These are phyloP conservation scores for Rubroboletus pulcherrimus DNA, from an alignment of 768 basidiomycete species.

Conservation along the genomic window DNA sequence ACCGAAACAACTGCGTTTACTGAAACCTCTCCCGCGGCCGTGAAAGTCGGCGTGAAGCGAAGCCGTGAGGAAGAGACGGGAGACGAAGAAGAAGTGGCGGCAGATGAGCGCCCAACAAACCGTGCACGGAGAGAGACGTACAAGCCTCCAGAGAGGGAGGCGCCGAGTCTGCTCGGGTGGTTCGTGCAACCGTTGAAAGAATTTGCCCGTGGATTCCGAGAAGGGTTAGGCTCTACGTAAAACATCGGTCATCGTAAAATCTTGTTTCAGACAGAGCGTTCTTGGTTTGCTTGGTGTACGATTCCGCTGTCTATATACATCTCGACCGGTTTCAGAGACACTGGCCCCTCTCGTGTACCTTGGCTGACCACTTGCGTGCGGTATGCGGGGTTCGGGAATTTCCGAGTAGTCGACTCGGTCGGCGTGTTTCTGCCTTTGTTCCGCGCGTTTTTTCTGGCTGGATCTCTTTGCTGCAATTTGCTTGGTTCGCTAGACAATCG, in stretches of 20 bases:
- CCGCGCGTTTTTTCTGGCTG: slow-evolving; percentile 17
- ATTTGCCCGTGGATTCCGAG: slow-evolving; percentile 65
- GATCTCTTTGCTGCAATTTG: slow-evolving; percentile 3
- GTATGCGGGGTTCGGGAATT: slow-evolving; percentile 26
- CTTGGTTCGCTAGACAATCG: slow-evolving; percentile 4
- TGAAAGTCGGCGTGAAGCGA: slow-evolving; percentile 43
- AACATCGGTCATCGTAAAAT: neutral
- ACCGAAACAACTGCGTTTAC: slow-evolving; percentile 39
- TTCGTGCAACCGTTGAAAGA: slow-evolving; percentile 59
- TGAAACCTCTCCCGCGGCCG: slow-evolving; percentile 16
- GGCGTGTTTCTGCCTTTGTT: slow-evolving; percentile 11
- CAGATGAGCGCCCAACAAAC: slow-evolving; percentile 43
- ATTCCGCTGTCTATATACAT: slow-evolving; percentile 5
- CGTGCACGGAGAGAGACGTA: slow-evolving; percentile 52
- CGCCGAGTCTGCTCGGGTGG: slow-evolving; percentile 53
- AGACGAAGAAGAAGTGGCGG: slow-evolving; percentile 28
- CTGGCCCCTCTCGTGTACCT: neutral
- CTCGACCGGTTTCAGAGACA: neutral
- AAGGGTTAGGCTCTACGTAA: slow-evolving; percentile 42
- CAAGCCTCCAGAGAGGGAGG: slow-evolving; percentile 40
- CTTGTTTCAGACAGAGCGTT: slow-evolving; percentile 1
- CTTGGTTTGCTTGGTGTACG: slow-evolving; percentile 5
- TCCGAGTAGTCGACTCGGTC: slow-evolving; percentile 20
- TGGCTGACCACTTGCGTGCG: slow-evolving; percentile 18
- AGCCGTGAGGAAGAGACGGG: slow-evolving; percentile 43